Percentiles rank a stretch among this genome's conserved stretches.
These are phyloP conservation scores for Diphasiastrum complanatum DNA, from an alignment of 83 land plant species.

Conservation along the genomic window DNA sequence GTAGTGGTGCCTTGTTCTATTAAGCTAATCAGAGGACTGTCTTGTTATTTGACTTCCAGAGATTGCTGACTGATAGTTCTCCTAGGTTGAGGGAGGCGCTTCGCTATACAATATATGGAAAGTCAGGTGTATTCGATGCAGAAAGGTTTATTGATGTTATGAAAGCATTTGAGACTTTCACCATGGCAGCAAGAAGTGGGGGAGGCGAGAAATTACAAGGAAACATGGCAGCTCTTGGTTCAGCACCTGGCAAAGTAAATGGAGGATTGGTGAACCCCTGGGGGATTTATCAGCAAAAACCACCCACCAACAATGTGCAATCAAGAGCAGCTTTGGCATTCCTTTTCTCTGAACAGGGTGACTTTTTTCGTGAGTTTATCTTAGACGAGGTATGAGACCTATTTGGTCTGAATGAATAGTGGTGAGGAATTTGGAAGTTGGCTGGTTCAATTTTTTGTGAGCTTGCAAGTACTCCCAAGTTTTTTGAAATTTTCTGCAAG, in stretches of 20 bases:
- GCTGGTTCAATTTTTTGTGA: too few relatives aligned
- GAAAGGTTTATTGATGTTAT: constrained; percentile 98
- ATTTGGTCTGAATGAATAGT: too few relatives aligned
- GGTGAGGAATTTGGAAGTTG: too few relatives aligned
- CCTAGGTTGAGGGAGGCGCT: constrained; percentile 86
- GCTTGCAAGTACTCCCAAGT: too few relatives aligned
- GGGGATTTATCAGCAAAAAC: constrained; percentile 33
- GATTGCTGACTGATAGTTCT: constrained; percentile 88
- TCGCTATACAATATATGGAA: constrained; percentile 94
- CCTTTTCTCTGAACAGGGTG: constrained; percentile 83
- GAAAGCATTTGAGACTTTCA: constrained; percentile 96
- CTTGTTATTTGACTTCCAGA: constrained; percentile 32
- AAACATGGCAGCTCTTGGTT: constrained; percentile 77
- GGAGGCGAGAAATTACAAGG: constrained; percentile 86
- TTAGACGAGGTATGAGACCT: constrained; percentile 88
- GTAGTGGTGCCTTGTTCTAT: too few relatives aligned
- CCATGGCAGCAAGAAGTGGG: constrained; percentile 93
- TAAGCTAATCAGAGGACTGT: not conserved
- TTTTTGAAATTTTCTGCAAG: too few relatives aligned
- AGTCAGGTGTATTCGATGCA: constrained; percentile 89
- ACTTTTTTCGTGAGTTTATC: constrained; percentile 93
- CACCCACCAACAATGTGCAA: constrained; percentile 39
- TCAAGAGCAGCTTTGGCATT: constrained; percentile 85
- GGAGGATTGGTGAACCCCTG: too few relatives aligned
- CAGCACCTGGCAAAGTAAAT: constrained; percentile 39